phyloP scores from a whole-genome alignment of 176 grass and related monocot genomes.

The Triticum aestivum region DNA sequence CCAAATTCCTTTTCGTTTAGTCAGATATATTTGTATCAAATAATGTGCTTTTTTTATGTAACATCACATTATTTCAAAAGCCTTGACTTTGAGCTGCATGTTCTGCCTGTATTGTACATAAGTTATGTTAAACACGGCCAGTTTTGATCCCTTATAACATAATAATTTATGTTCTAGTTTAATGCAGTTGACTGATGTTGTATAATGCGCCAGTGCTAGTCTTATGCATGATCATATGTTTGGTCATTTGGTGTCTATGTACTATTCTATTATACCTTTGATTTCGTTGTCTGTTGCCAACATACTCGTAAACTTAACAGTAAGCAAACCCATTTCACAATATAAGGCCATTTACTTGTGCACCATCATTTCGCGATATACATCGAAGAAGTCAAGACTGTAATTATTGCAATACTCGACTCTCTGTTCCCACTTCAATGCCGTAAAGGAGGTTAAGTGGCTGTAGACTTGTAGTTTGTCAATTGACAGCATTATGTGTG shows the following conservation, averaged over 20 bases:
- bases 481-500: not conserved
- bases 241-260: not conserved
- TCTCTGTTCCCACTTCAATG: not conserved
- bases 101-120: not conserved
- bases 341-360: not conserved
- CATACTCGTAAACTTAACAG: not conserved
- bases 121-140: not conserved
- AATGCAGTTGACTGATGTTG: not conserved
- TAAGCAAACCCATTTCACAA: not conserved
- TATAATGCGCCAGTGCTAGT: not conserved
- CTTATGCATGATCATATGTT: not conserved
- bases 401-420: not conserved
- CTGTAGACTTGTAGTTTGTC: not conserved
- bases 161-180: not conserved
- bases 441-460: too few relatives aligned
- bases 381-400: not conserved
- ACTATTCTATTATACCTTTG: not conserved
- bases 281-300: not conserved
- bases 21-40: not conserved
- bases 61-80: not conserved
- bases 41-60: not conserved
- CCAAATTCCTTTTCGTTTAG: not conserved
- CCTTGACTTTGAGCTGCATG: not conserved
- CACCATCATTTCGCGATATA: not conserved
- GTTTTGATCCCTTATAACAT: not conserved